Base-by-base conservation (phyloP, 148 eudicot species). In the Amaranthus palmeri region DNA sequence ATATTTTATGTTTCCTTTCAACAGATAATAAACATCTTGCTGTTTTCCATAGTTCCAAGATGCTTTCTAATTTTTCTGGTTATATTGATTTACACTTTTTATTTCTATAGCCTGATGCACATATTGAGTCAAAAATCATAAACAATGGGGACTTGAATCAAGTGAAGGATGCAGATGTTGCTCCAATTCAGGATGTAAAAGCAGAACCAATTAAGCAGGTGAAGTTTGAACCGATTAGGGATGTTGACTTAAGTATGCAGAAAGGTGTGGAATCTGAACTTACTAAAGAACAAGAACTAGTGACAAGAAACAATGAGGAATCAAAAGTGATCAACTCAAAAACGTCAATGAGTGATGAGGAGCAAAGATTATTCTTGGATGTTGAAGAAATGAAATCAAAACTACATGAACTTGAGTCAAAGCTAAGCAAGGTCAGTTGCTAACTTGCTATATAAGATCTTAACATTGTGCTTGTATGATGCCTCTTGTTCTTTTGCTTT, bases 381-480 rank as follows among this genome's bases (percentile, higher is more conserved):
- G 74, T 90, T 51, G 87, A 87, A 76, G 92, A 87, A 72, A 81
- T 93, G 92, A 93, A 86, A 78, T 82, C 78, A 45, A 88, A 85
- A 78, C 66, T 93, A 6, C 78, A 65, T 61, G 74, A 77, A 77
- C 83, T 93, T 70, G 93, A 88, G 71, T 77, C 73, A 8, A 83
- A 88, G 85, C 84, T 90, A 61, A 80, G 70, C 54, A 79, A 93
- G 98, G 98, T 93, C 67, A 87, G 88, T 81, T 77, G 3, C 58
- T 74, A 9, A 87, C 87, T 81, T 77, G 3, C 58, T 74, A 9
- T 52, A 57, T 51, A 41, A 68, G 59, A 45, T 71, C 43, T 65
- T 58, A 18, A 15, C n/a, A 10, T 69, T 65, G 51, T 57, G 58
- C 52, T 58, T 46, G 18, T 73, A 25, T 25, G 36, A 25, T 25